Conservation (phyloP, 176 grass and related monocot species). For the Ensete ventricosum region DNA sequence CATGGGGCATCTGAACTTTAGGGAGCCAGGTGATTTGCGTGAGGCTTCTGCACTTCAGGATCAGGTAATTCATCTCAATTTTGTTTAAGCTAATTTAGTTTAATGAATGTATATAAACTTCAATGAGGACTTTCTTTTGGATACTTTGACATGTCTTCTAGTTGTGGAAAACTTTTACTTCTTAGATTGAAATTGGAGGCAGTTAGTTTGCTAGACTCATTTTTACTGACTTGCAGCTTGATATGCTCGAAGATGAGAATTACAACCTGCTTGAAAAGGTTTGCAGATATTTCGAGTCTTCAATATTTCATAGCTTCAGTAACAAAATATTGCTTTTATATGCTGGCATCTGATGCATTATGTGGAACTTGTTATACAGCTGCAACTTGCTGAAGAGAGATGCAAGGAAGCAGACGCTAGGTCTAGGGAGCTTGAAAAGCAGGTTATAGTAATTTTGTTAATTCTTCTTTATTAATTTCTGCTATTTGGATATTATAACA, state of each 20-base stretch:
- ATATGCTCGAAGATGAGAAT: conserved; percentile 96
- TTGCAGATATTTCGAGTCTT: conserved; percentile 12
- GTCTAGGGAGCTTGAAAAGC: conserved; percentile 74
- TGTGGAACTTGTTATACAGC: conserved; percentile 42
- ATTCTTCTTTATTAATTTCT: neutral
- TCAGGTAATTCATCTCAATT: conserved; percentile 44
- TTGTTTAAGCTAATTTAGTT: neutral
- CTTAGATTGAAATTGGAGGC: neutral
- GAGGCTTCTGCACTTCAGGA: conserved; percentile 65
- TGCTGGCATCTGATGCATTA: conserved; percentile 14
- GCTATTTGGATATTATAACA: neutral
- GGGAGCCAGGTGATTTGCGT: conserved; percentile 34
- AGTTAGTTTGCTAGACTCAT: conserved; percentile 5
- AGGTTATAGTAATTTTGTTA: conserved; percentile 30
- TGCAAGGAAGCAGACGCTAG: conserved; percentile 80
- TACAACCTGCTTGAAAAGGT: conserved; percentile 86
- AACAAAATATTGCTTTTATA: conserved; percentile 3
- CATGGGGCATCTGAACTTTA: neutral
- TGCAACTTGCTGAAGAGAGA: conserved; percentile 68
- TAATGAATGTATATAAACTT: neutral
- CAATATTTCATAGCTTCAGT: neutral
- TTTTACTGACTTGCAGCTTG: conserved; percentile 47
- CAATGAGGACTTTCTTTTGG: neutral
- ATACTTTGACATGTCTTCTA: neutral
- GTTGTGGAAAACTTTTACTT: neutral